Base-by-base conservation (phyloP, 495 filamentous ascomycete species). In the Sordaria brevicollis region DNA sequence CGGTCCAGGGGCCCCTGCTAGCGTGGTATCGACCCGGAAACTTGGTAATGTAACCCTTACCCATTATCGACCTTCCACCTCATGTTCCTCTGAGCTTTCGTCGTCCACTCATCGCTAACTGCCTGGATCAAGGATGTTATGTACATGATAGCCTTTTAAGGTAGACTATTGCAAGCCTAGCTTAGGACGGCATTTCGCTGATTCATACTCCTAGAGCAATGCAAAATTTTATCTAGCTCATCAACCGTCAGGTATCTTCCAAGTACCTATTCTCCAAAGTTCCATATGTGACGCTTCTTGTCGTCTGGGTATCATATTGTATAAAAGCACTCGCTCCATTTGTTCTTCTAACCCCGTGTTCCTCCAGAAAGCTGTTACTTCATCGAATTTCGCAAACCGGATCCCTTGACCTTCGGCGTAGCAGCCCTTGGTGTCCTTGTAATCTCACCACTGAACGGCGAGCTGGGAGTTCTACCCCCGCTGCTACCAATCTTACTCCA, bases 401-500 rank as follows among this genome's bases (percentile, higher is more conserved):
- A 78, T 2, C 35, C 31, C 39, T 67, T 76, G n/a, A 36, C 71
- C 38, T 67, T 66, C 2, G 73, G 79, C 67, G 75, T 82, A 29
- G 71, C 49, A 62, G 49, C 77, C 57, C 73, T 79, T 35, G 77
- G 75, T 4, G 80, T 79, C 5, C 77, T 80, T 49, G 57, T 71
- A 33, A 71, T 65, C 36, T 68, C 65, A 36, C 78, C 79, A 37
- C 80, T 82, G 76, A 88, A 88, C 11, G 79, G 81, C 37, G 79
- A 85, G 66, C 83, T 80, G 25, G 83, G 83, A 49, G 80, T 81
- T 65, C 79, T 82, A 38, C 81, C 82, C 67, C 83, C 83, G 5
- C 78, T 77, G 62, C 82, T 86, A 36, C 87, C 89, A 49, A 94
- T 86, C 73, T 84, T 88, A 54, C 87, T 85, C 81, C 92, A 88